A percentile compares a stretch with the other conserved stretches of the same genome.
These are phyloP conservation scores for Blastomyces percursus DNA, from an alignment of 2,329 filamentous ascomycete genomes.

Conservation along the genomic window DNA sequence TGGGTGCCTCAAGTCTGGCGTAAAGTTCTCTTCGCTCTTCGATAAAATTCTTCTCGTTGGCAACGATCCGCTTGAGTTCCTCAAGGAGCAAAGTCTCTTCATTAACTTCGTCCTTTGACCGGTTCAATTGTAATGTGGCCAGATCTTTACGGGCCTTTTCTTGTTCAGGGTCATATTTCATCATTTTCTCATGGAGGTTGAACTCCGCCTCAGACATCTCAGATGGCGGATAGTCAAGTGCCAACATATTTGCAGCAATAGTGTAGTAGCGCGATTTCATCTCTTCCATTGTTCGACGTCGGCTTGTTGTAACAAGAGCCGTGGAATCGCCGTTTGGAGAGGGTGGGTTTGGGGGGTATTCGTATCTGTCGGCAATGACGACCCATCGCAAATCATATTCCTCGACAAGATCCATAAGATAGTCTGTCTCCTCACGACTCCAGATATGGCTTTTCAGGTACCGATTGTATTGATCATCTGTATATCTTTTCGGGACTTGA, in stretches of 20 bases:
- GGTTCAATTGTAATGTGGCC: slow-evolving; percentile 64
- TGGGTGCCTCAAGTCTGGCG: slow-evolving; percentile 73
- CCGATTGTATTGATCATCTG: slow-evolving; percentile 71
- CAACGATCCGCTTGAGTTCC: slow-evolving; percentile 84
- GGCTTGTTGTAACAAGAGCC: slow-evolving; percentile 41
- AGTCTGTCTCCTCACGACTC: slow-evolving; percentile 90
- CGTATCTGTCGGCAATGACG: slow-evolving; percentile 85
- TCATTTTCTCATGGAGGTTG: slow-evolving; percentile 70
- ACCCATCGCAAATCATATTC: slow-evolving; percentile 86
- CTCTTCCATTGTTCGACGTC: slow-evolving; percentile 68
- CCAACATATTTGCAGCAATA: slow-evolving; percentile 72
- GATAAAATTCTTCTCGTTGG: slow-evolving; percentile 74
- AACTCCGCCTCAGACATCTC: slow-evolving; percentile 85
- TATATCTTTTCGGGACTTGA: slow-evolving; percentile 63
- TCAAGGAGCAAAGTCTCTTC: slow-evolving; percentile 84
- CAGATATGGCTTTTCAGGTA: slow-evolving; percentile 66
- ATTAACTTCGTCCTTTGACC: slow-evolving; percentile 75
- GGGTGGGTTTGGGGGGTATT: slow-evolving; percentile 40
- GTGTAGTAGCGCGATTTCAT: slow-evolving; percentile 86
- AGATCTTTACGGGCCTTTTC: slow-evolving; percentile 77
- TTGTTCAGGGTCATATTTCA: slow-evolving; percentile 69
- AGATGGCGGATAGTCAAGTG: slow-evolving; percentile 64
- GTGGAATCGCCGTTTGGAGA: slow-evolving; percentile 28
- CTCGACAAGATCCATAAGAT: slow-evolving; percentile 61
- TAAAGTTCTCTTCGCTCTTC: slow-evolving; percentile 82